phyloP scores from a whole-genome alignment of 2,329 filamentous ascomycete species.

The Neofusicoccum kwambonambiense region DNA sequence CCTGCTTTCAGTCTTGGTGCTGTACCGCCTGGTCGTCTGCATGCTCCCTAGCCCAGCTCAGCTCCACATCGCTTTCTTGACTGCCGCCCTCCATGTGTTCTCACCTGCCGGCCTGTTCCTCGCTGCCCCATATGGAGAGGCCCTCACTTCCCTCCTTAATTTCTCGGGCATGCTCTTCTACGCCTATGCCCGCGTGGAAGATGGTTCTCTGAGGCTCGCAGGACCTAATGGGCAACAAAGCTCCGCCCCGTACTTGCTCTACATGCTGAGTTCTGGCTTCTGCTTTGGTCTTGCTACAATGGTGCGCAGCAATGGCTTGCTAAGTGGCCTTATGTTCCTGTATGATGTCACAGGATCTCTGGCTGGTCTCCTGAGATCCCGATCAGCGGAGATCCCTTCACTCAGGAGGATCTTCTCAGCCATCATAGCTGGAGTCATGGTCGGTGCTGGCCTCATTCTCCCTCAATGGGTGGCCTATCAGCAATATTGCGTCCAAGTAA shows the following conservation, averaged over 20 bases:
- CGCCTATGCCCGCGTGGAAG: conserved; percentile 42
- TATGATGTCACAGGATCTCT: conserved; percentile 35
- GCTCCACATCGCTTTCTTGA: conserved; percentile 60
- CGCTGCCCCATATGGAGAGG: conserved; percentile 81
- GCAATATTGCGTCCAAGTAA: conserved; percentile 51
- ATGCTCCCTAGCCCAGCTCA: conserved; percentile 41
- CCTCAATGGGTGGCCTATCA: conserved; percentile 76
- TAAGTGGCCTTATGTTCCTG: conserved; percentile 76
- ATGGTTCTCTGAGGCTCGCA: background rate
- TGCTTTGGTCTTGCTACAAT: conserved; percentile 70
- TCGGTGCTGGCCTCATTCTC: conserved; percentile 65
- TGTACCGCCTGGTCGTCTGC: conserved; percentile 65
- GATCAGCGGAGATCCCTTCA: conserved; percentile 18
- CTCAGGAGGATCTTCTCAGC: conserved; percentile 58
- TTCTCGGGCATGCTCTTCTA: conserved; percentile 73
- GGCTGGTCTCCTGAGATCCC: background rate
- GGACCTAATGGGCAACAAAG: background rate
- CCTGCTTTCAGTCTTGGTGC: conserved; percentile 67
- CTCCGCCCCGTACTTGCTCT: conserved; percentile 33
- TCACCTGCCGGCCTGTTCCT: conserved; percentile 89
- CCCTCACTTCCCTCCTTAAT: conserved; percentile 73
- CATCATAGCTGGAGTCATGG: conserved; percentile 63
- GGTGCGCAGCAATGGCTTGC: conserved; percentile 81
- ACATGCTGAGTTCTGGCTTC: conserved; percentile 62
- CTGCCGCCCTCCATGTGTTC: conserved; percentile 74